Conservation (phyloP, 768 basidiomycete genomes). For the Melanogaster broomeanus region DNA sequence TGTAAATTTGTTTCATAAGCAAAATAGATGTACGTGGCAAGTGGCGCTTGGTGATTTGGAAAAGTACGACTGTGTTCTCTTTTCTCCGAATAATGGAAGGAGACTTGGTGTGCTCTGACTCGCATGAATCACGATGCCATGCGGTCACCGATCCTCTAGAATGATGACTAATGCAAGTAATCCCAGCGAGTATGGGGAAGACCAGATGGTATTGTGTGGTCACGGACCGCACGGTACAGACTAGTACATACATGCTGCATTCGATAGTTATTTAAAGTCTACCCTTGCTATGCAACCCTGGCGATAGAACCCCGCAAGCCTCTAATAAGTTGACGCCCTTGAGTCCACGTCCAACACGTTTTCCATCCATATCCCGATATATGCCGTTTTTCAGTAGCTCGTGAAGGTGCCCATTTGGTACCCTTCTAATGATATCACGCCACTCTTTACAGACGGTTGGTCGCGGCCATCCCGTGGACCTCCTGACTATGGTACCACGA, state of each 20-base stretch:
- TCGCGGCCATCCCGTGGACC: constrained; percentile 65
- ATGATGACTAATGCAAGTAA: constrained; percentile 16
- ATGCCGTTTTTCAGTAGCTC: constrained; percentile 49
- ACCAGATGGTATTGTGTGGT: not conserved
- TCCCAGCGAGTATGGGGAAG: not conserved
- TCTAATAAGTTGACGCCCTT: constrained; percentile 42
- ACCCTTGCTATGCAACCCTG: constrained; percentile 43
- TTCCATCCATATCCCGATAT: constrained; percentile 55
- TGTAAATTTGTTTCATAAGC: not conserved
- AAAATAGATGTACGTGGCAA: not conserved
- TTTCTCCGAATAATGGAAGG: constrained; percentile 2
- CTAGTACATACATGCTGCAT: no score
- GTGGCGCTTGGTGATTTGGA: not conserved
- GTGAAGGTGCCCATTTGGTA: constrained; percentile 59
- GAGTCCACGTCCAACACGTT: constrained; percentile 37
- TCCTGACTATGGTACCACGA: constrained; percentile 76
- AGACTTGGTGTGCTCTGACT: no score
- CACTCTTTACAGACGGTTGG: constrained; percentile 53
- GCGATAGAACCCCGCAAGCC: constrained; percentile 44
- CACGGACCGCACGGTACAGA: no score
- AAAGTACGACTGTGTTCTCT: not conserved
- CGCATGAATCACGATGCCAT: no score
- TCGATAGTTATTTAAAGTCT: constrained; percentile 32
- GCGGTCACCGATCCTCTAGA: not conserved
- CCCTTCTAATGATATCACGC: constrained; percentile 51